Percentiles rank a stretch among this genome's conserved stretches.
Conservation (phyloP, 2,329 filamentous ascomycete genomes). For the Trichoderma semiorbis region DNA sequence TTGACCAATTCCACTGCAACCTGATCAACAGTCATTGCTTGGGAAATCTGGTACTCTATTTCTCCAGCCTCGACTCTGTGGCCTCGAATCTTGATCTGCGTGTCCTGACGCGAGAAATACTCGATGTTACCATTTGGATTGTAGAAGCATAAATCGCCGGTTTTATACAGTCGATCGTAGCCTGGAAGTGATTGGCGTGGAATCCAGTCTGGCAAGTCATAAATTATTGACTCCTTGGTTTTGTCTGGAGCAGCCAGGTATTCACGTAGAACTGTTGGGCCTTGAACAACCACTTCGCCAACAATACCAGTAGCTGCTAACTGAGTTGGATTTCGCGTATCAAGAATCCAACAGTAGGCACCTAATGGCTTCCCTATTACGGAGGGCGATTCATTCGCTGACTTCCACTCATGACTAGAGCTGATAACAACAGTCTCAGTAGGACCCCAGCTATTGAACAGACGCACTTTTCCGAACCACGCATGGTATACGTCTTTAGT, state of each 20-base stretch:
- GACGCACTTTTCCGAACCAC: constrained; percentile 27
- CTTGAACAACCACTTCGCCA: constrained; percentile 37
- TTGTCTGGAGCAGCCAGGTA: constrained; percentile 40
- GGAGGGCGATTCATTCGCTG: background rate
- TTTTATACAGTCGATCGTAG: constrained; percentile 37
- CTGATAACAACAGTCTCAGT: constrained; percentile 36
- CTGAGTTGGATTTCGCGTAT: constrained; percentile 19
- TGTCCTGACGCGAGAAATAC: constrained; percentile 50
- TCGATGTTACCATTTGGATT: constrained; percentile 36
- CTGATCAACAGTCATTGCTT: background rate
- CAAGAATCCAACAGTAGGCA: constrained; percentile 24
- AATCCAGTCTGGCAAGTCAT: background rate
- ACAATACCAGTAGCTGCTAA: constrained; percentile 24
- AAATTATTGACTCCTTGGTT: constrained; percentile 44
- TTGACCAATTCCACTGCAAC: background rate
- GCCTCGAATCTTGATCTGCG: constrained; percentile 55
- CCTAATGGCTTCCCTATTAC: constrained; percentile 10
- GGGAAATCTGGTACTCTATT: constrained; percentile 19
- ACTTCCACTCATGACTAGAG: background rate
- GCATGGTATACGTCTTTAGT: background rate
- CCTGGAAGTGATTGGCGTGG: background rate
- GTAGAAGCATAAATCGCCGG: constrained; percentile 44
- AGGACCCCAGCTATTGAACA: constrained; percentile 41
- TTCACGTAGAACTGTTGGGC: constrained; percentile 45
- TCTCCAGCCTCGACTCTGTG: constrained; percentile 46